Evolutionary conservation across 805 yeast species (phyloP), one percentile per base, ranked within the genome.

Genomic region (Teunomyces funiuensis): DNA sequence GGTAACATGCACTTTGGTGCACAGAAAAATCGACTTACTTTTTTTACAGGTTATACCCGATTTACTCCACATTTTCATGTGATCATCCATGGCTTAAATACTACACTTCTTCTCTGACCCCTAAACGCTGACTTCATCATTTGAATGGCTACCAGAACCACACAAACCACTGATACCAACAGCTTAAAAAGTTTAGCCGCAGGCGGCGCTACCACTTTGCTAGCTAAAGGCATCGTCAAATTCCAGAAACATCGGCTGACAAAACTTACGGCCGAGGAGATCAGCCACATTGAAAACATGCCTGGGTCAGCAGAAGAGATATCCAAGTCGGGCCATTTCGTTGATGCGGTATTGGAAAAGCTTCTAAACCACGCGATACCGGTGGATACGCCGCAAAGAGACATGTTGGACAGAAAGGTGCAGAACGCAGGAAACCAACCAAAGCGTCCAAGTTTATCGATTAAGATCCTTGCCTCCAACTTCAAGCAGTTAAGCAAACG

Each of bases 391-490:
- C 76, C 78, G 3, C 15, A 6, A 5, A 17, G 23, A 18, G 31
- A 22, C 11, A 22, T 22, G 5, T 22, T 22, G 13, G 17, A 25
- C 60, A 63, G 14, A 63, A 66, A 27, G n/a, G n/a, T n/a, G n/a
- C n/a, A n/a, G n/a, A n/a, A n/a, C n/a, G n/a, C n/a, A n/a, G n/a
- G n/a, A n/a, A n/a, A n/a, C n/a, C n/a, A n/a, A n/a, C n/a, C n/a
- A n/a, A n/a, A n/a, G n/a, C n/a, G n/a, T n/a, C 82, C 81, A n/a
- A 66, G 72, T 0, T 63, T 85, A 6, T 83, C 91, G 5, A 66
- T 86, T 0, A 58, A 81, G 4, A 60, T 71, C 4, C 62, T 87
- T 37, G 70, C 79, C 1, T 65, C 73, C 13, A 86, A 85, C 59
- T 66, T 86, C 55, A 74, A 78, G 46, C 68, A 70, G 28, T 58